A percentile compares a stretch with the other conserved stretches of the same genome.
Evolutionary conservation across 139 green algal genomes (phyloP).

Genomic region (Limnomonas spitsbergensis): DNA sequence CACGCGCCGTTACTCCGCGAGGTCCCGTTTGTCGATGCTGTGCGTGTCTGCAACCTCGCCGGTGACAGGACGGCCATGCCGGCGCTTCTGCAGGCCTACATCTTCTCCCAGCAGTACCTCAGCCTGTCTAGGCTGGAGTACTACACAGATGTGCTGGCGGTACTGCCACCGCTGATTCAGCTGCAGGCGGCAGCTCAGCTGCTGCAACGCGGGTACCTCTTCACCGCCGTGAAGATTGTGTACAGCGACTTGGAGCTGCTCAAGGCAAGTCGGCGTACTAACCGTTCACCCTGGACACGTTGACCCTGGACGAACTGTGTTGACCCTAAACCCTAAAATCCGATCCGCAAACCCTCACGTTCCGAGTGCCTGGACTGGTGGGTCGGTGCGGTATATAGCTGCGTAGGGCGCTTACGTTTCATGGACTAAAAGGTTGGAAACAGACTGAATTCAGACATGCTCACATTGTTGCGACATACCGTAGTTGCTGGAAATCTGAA

Average conservation of each 20-base stretch:
- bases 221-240: conserved; percentile 38
- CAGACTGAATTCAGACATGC: no score
- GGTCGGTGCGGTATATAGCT: no score
- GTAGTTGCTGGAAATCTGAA: neutral
- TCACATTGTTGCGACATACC: neutral
- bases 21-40: conserved; percentile 38
- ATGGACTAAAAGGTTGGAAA: no score
- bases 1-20: conserved; percentile 18
- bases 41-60: conserved; percentile 35
- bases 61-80: conserved; percentile 21
- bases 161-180: conserved; percentile 14
- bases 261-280: no score
- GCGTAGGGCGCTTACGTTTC: no score
- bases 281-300: no score
- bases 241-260: conserved; percentile 35
- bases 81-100: conserved; percentile 30
- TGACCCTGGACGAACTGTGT: no score
- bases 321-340: no score
- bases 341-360: no score
- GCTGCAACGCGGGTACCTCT: conserved; percentile 35
- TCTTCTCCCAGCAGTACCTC: conserved; percentile 21
- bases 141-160: conserved; percentile 3
- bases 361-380: no score
- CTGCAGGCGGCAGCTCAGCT: conserved; percentile 32
- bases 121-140: conserved; percentile 26